Conservation (phyloP, 805 yeast genomes). For the Wickerhamiella vanderwaltii region DNA sequence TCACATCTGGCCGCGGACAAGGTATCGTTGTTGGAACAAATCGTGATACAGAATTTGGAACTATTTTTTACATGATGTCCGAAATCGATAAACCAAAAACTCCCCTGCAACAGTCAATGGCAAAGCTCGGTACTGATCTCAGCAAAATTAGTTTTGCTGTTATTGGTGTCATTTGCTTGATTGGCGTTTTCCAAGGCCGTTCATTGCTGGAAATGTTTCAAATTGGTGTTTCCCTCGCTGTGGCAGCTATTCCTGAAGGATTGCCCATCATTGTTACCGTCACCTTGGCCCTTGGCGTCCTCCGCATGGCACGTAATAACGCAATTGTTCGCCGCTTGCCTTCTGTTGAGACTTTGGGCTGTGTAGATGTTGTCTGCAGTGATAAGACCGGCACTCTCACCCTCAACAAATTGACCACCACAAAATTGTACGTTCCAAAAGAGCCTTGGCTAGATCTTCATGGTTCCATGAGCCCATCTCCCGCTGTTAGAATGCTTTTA, state of each 20-base stretch:
- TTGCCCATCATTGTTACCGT: conserved; percentile 96
- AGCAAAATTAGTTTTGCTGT: conserved; percentile 74
- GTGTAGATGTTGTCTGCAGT: conserved; percentile 43
- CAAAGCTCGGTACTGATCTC: conserved; percentile 81
- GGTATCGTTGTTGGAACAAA: conserved; percentile 93
- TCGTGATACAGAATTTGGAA: conserved; percentile 80
- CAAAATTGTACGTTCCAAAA: conserved; percentile 18
- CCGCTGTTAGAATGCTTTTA: conserved; percentile 19
- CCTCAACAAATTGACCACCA: conserved; percentile 33
- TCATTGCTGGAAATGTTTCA: conserved; percentile 97
- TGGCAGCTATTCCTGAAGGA: conserved; percentile 99
- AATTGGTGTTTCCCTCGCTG: conserved; percentile 92
- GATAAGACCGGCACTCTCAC: conserved; percentile 41
- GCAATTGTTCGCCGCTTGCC: conserved; percentile 93
- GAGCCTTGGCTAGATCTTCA: conserved; percentile 18
- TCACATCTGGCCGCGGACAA: conserved; percentile 87
- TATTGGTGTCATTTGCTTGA: conserved; percentile 80
- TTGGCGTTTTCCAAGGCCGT: conserved; percentile 87
- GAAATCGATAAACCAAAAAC: conserved; percentile 95
- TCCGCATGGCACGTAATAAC: conserved; percentile 87
- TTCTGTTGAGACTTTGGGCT: conserved; percentile 61
- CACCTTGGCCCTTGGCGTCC: conserved; percentile 88
- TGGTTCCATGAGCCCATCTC: conserved; percentile 13
- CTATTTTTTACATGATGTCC: conserved; percentile 90
- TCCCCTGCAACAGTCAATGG: conserved; percentile 93